phyloP scores from a whole-genome alignment of 352 stramenopile genomes.

The Elongisporangium anandrum region DNA sequence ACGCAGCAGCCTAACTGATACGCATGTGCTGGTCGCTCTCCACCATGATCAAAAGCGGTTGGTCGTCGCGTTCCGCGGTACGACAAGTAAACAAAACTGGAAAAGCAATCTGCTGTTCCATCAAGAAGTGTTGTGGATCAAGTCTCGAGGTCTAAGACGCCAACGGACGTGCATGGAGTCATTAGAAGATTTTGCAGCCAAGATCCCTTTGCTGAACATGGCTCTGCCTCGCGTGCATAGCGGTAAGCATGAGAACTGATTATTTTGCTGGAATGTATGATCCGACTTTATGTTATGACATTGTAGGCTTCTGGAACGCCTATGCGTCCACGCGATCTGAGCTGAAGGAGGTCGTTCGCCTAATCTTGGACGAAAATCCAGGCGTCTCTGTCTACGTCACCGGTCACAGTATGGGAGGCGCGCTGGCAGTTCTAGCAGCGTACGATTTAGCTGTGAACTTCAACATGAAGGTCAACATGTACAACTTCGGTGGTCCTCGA shows the following conservation, averaged over 20 bases:
- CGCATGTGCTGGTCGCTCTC: conserved; percentile 60
- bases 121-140: conserved; percentile 76
- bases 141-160: conserved; percentile 46
- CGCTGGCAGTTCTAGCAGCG: conserved; percentile 84
- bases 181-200: conserved; percentile 56
- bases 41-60: conserved; percentile 55
- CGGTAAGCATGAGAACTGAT: conserved; percentile 48
- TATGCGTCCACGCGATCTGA: conserved; percentile 78
- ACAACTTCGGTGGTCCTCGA: conserved; percentile 85
- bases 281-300: conserved; percentile 2
- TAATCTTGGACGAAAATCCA: conserved; percentile 79
- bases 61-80: conserved; percentile 83
- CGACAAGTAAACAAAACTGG: conserved; percentile 85
- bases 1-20: conserved; percentile 68
- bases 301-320: conserved; percentile 78
- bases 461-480: conserved; percentile 85
- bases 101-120: conserved; percentile 85
- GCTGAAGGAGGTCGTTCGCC: conserved; percentile 66
- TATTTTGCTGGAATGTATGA: no score
- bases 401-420: conserved; percentile 90
- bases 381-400: conserved; percentile 89
- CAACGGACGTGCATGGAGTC: conserved; percentile 59
- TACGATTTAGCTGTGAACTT: conserved; percentile 86
- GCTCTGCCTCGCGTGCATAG: conserved; percentile 80
- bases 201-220: conserved; percentile 80